phyloP scores from a whole-genome alignment of 73 alveolate genomes.

The Loxodes magnus region DNA sequence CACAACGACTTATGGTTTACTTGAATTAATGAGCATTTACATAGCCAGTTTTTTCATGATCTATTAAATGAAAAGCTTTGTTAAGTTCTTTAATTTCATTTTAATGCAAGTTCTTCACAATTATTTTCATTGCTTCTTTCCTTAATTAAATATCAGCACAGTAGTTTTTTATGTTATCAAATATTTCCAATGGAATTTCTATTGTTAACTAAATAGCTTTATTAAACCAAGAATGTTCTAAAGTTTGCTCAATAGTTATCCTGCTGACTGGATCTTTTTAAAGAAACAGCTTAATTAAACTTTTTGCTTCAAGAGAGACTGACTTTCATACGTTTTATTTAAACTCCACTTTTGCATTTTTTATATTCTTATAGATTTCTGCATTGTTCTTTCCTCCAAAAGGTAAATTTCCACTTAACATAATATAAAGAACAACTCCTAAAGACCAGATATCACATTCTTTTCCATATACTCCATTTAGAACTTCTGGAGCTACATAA shows the following conservation, averaged over 20 bases:
- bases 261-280: slow-evolving; percentile 26
- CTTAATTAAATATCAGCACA: no score
- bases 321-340: slow-evolving; percentile 22
- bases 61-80: no score
- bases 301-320: slow-evolving; percentile 28
- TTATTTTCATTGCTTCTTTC: no score
- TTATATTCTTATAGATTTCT: slow-evolving; percentile 61
- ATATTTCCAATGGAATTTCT: no score
- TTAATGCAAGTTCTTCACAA: no score
- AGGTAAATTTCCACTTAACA: slow-evolving; percentile 84
- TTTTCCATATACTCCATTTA: slow-evolving; percentile 69
- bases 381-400: slow-evolving; percentile 67
- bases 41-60: no score
- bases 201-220: no score
- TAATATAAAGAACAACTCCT: slow-evolving; percentile 71
- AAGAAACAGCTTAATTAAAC: not conserved
- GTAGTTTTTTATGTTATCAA: no score
- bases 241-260: slow-evolving; percentile 18
- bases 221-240: slow-evolving; percentile 29
- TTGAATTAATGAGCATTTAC: no score
- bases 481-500: slow-evolving; percentile 86
- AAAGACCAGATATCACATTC: slow-evolving; percentile 85
- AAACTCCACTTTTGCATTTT: slow-evolving; percentile 14
- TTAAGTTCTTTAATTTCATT: no score
- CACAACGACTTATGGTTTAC: no score